Conservation (phyloP, 1,284 basidiomycete genomes). For the Agroathelia rolfsii region DNA sequence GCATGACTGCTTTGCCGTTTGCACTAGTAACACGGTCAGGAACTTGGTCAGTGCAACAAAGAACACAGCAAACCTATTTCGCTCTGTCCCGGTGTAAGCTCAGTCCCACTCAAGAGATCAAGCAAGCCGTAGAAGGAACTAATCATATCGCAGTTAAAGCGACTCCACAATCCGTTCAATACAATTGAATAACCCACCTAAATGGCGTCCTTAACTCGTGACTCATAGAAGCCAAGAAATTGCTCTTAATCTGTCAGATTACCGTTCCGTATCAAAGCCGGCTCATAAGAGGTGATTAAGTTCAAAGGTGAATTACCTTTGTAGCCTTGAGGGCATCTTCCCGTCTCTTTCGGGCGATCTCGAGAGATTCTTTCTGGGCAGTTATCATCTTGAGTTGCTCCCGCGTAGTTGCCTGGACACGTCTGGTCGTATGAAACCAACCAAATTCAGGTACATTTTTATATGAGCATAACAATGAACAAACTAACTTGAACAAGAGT, state of each 20-base stretch:
- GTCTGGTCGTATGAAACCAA: too few relatives aligned
- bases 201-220: conserved; percentile 66
- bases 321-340: conserved; percentile 65
- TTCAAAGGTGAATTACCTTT: conserved; percentile 29
- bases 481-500: conserved; percentile 59
- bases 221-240: conserved; percentile 67
- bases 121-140: conserved; percentile 67
- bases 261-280: neutral
- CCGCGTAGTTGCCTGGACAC: conserved; percentile 57
- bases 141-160: conserved; percentile 1
- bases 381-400: conserved; percentile 70
- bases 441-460: too few relatives aligned
- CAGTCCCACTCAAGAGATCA: conserved; percentile 57
- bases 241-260: conserved; percentile 52
- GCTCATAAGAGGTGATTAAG: conserved; percentile 1
- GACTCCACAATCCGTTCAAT: neutral
- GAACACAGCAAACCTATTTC: conserved; percentile 47
- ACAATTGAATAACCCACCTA: conserved; percentile 29
- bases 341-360: conserved; percentile 54
- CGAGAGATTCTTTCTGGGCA: conserved; percentile 52
- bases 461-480: too few relatives aligned
- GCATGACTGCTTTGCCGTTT: conserved; percentile 67
- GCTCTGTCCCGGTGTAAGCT: conserved; percentile 52
- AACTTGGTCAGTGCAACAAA: neutral
- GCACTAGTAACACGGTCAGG: conserved; percentile 29